A percentile compares a stretch with the other conserved stretches of the same genome.
phyloP scores from a whole-genome alignment of 2,329 filamentous ascomycete genomes.

The Colletotrichum graminicola region DNA sequence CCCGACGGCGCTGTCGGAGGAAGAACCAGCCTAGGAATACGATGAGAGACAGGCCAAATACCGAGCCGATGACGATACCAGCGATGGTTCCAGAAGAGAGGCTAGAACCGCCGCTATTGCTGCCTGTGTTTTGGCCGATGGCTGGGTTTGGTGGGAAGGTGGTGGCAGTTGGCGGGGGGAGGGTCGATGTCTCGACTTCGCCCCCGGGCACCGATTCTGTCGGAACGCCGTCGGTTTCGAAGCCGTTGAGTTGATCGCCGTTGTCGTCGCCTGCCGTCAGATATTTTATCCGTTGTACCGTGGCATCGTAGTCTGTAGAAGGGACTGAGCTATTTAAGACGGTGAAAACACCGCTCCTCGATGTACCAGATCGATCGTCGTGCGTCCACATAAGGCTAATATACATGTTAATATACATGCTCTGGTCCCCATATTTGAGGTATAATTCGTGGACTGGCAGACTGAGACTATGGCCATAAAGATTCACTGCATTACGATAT shows the following conservation, averaged over 20 bases:
- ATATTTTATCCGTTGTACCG: background rate
- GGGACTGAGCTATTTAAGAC: background rate
- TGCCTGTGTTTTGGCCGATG: background rate
- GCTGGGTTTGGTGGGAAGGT: background rate
- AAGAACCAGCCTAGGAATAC: conserved; percentile 58
- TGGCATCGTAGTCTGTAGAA: background rate
- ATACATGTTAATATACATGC: conserved; percentile 6
- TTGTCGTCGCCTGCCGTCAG: background rate
- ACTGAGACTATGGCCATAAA: background rate
- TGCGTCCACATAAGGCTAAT: conserved; percentile 12
- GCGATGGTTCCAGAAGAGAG: conserved; percentile 59
- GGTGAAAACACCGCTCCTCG: conserved; percentile 25
- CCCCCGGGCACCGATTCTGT: too few species aligned
- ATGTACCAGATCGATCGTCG: background rate
- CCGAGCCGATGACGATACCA: conserved; percentile 60
- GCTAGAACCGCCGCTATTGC: conserved; percentile 37
- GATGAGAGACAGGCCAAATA: conserved; percentile 56
- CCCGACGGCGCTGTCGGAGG: conserved; percentile 52
- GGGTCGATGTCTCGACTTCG: background rate
- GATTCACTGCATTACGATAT: background rate
- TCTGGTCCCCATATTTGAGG: background rate
- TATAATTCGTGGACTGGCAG: background rate
- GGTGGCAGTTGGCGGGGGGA: background rate
- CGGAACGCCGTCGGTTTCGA: background rate
- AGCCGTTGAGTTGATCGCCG: background rate